A percentile compares a stretch with the other conserved stretches of the same genome.
These are phyloP conservation scores for Kazachstania sp. DNA, from an alignment of 1,139 yeast genomes.

Conservation along the genomic window DNA sequence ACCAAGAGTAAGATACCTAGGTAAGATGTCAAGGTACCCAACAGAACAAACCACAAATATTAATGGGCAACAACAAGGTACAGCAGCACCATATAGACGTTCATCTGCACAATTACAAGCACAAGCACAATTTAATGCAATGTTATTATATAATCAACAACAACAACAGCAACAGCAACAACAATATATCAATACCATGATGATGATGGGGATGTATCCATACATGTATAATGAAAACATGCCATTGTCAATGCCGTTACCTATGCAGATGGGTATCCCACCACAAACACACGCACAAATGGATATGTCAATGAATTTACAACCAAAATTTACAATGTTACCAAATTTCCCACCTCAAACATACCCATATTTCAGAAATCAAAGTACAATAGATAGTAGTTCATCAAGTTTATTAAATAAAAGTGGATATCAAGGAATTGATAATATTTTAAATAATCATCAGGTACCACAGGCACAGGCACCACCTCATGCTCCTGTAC, in stretches of 20 bases:
- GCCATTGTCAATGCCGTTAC: neutral
- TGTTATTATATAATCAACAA: neutral
- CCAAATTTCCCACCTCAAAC: conserved; percentile 3
- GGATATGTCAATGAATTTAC: neutral
- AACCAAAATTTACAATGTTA: neutral
- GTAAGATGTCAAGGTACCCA: conserved; percentile 1
- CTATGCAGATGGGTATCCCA: neutral
- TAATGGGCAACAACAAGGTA: too few relatives aligned
- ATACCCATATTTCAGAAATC: conserved; percentile 1
- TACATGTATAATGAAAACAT: neutral
- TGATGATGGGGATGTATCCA: conserved; percentile 5
- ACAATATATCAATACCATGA: conserved; percentile 2
- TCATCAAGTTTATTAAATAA: conserved; percentile 1
- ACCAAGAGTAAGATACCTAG: conserved; percentile 5
- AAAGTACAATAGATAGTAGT: conserved; percentile 1
- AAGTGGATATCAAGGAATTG: neutral
- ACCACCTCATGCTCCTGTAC: neutral
- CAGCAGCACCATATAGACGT: neutral
- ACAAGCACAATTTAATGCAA: conserved; percentile 1
- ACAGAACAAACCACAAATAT: neutral
- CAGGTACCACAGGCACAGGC: neutral
- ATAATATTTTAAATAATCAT: neutral
- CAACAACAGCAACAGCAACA: conserved; percentile 1
- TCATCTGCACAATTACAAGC: neutral
- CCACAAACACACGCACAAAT: neutral